Evolutionary conservation across 2,329 filamentous ascomycete genomes (phyloP), one percentile per base, ranked within the genome.

Genomic region (Claviceps pusilla): DNA sequence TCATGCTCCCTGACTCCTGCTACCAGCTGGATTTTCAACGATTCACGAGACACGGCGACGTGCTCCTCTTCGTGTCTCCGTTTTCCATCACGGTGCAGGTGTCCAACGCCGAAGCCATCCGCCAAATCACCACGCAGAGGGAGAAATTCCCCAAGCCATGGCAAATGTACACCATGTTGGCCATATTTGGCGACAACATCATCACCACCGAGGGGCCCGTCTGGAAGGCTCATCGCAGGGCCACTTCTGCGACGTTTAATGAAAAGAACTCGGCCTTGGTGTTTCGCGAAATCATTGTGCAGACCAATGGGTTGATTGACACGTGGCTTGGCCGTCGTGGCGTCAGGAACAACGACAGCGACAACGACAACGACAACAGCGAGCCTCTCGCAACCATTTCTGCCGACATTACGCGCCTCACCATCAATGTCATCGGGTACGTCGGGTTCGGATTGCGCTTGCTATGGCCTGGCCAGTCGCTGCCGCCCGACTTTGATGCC

Each of bases 191-290:
- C 41, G 75, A 80, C 54, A 91, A 87, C 63, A 76, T 90, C 1
- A 68, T 90, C 28, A 80, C 80, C 0, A 81, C 83, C 2, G 86
- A 90, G 65, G 86, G 86, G 1, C 64, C 72, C 1, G 68, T 77
- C 33, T 91, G 86, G 87, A 81, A 82, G 37, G 75, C 79, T 67
- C 86, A 91, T 65, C 78, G 86, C 57, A 88, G 86, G 68, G 76
- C 83, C 47, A 84, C 82, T 0, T 79, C 82, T 33, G 80, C 85
- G 0, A 80, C 80, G 4, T 90, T 91, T 67, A 87, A 84, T 55
- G 87, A 91, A 70, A 82, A 77, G 68, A 90, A 88, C 65, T 83
- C 87, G 55, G 73, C 76, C 14, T 65, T 86, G 31, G 81, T 86
- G 1, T 87, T 83, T 66, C 70, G 69, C 9, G 82, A 87, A 64